These are phyloP conservation scores for Senna tora DNA, from an alignment of 306 rosid species.

Conservation along the genomic window DNA sequence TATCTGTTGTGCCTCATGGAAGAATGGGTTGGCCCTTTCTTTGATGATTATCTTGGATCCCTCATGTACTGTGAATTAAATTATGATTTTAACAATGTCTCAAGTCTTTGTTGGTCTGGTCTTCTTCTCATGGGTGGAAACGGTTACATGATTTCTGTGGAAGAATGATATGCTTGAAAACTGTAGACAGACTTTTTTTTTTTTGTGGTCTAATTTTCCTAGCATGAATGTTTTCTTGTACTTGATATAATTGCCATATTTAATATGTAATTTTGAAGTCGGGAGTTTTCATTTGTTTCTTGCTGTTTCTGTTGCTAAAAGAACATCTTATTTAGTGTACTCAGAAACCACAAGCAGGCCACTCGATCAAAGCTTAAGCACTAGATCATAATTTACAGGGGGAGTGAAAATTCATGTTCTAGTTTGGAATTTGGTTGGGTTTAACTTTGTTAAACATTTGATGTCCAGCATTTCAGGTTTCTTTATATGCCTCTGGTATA, in stretches of 20 bases:
- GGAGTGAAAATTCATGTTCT: conserved; percentile 6
- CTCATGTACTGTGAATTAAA: not conserved
- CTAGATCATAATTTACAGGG: not conserved
- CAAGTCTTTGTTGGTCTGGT: not conserved
- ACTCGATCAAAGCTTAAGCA: not conserved
- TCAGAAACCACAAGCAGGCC: not conserved
- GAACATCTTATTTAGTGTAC: not conserved
- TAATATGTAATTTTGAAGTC: not conserved
- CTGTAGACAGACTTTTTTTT: not conserved
- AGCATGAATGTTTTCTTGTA: not conserved
- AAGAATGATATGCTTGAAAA: conserved; percentile 6
- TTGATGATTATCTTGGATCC: not conserved
- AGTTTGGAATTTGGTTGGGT: not conserved
- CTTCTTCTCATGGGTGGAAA: not conserved
- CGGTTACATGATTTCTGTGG: not conserved
- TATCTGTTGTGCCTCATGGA: not conserved
- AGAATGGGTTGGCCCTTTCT: not conserved
- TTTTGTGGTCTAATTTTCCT: not conserved
- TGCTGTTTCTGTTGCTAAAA: not conserved
- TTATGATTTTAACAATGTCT: not conserved
- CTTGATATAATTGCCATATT: not conserved
- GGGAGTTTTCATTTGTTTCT: not conserved
- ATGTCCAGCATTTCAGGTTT: conserved; percentile 2
- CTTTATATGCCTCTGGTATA: not conserved
- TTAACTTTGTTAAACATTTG: not conserved